A percentile compares a stretch with the other conserved stretches of the same genome.
Conservation (phyloP, 352 stramenopile genomes). For the Phytophthora uliginosa region DNA sequence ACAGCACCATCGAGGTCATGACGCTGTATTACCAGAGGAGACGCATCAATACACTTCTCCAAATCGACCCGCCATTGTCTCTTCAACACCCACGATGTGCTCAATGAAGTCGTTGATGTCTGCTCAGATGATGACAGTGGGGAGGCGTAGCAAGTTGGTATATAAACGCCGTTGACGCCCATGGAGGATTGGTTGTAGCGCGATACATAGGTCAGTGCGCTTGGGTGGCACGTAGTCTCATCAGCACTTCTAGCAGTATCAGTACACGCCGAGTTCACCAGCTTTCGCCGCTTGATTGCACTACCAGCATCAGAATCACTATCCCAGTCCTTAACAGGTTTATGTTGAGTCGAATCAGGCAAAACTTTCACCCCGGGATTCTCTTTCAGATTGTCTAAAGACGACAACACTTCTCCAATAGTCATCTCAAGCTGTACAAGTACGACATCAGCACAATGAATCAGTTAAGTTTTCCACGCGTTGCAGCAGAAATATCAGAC, state of each 20-base stretch:
- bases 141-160: slow-evolving; percentile 25
- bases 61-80: slow-evolving; percentile 49
- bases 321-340: background rate
- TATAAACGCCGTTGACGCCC: slow-evolving; percentile 7
- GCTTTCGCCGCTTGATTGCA: slow-evolving; percentile 29
- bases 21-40: slow-evolving; percentile 55
- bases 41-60: slow-evolving; percentile 73
- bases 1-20: background rate
- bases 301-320: background rate
- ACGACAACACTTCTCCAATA: slow-evolving; percentile 21
- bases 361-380: background rate
- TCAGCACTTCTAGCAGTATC: background rate
- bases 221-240: background rate
- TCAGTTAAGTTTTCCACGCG: background rate
- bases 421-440: slow-evolving; percentile 34
- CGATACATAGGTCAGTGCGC: slow-evolving; percentile 22
- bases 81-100: slow-evolving; percentile 23
- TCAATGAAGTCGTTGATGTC: background rate
- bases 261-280: background rate
- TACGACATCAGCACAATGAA: background rate
- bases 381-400: background rate
- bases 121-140: background rate
- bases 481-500: slow-evolving; percentile 3
- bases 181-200: slow-evolving; percentile 43
- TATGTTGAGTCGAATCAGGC: background rate